Conservation (phyloP, 179 eudicot species). For the Spergularia azorica region DNA sequence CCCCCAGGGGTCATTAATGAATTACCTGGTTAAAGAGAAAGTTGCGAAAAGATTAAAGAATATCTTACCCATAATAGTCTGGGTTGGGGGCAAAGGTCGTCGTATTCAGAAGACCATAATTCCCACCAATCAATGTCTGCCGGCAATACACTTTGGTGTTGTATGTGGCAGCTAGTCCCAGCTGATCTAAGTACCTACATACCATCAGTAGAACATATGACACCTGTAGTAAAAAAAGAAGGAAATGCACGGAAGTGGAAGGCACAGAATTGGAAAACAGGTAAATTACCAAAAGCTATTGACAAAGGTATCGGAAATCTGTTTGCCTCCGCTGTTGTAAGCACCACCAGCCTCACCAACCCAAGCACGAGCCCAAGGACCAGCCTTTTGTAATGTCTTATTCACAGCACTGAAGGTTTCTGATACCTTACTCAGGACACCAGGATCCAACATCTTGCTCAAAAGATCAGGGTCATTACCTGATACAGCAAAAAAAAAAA, state of each 20-base stretch:
- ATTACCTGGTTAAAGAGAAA: background rate
- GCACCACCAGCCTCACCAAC: slow-evolving; percentile 98
- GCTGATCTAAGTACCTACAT: slow-evolving; percentile 91
- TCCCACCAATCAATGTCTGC: slow-evolving; percentile 84
- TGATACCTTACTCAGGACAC: slow-evolving; percentile 45
- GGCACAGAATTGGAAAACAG: background rate
- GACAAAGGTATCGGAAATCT: slow-evolving; percentile 67
- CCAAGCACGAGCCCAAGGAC: slow-evolving; percentile 97
- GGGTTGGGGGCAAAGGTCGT: slow-evolving; percentile 81
- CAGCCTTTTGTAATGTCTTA: slow-evolving; percentile 48
- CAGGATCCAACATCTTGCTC: slow-evolving; percentile 70
- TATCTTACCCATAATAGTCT: slow-evolving; percentile 81
- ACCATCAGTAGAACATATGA: slow-evolving; percentile 7
- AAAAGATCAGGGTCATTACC: slow-evolving; percentile 71
- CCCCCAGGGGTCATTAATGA: slow-evolving; percentile 9
- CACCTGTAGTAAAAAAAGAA: background rate
- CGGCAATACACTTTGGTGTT: slow-evolving; percentile 92
- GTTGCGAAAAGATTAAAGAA: background rate
- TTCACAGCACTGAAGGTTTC: slow-evolving; percentile 45
- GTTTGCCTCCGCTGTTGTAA: slow-evolving; percentile 81
- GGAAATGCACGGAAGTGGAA: background rate
- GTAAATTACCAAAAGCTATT: slow-evolving; percentile 83
- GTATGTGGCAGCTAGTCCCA: slow-evolving; percentile 83
- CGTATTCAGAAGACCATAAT: slow-evolving; percentile 78
- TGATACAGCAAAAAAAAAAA: slow-evolving; percentile 26